phyloP scores from a whole-genome alignment of 106 monocot species.

The Platanthera zijinensis region DNA sequence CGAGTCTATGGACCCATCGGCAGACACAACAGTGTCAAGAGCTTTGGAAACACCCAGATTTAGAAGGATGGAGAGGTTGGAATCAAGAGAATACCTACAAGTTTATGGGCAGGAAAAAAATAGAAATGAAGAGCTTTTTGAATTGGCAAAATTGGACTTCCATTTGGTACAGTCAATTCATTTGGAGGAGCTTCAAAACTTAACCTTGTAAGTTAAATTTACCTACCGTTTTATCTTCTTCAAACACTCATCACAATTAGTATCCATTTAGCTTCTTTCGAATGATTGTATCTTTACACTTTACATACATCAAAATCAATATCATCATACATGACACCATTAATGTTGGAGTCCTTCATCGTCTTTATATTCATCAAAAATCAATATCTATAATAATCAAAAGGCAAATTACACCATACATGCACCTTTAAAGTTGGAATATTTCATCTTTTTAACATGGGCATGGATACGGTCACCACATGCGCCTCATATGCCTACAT shows the following conservation, averaged over 20 bases:
- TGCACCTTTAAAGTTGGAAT: no score
- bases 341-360: no score
- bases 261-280: no score
- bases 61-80: not conserved
- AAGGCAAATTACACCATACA: no score
- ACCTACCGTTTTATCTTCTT: not conserved
- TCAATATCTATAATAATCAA: no score
- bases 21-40: not conserved
- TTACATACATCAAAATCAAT: no score
- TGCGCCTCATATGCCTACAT: no score
- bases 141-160: not conserved
- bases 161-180: not conserved
- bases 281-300: no score
- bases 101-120: not conserved
- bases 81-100: not conserved
- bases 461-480: no score
- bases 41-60: not conserved
- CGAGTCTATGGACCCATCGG: not conserved
- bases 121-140: not conserved
- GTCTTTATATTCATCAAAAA: no score
- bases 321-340: no score
- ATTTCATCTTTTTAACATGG: no score
- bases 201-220: not conserved
- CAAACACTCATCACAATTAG: not conserved
- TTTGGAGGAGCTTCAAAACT: not conserved